Evolutionary conservation across 1,139 yeast species (phyloP), one percentile per base, ranked within the genome.

Genomic region (Diutina catenulata): DNA sequence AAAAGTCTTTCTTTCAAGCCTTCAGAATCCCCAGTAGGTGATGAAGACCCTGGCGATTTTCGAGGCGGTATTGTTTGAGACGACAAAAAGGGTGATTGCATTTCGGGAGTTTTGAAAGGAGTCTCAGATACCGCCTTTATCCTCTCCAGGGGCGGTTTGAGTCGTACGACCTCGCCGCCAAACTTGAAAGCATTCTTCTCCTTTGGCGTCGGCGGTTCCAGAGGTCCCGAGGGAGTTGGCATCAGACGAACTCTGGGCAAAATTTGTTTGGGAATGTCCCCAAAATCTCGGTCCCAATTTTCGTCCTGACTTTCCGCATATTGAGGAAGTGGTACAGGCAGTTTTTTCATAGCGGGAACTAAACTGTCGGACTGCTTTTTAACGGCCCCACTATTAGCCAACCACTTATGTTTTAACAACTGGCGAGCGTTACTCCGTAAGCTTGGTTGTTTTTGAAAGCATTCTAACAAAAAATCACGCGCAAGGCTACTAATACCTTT

Each of bases 371-470:
- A n/a, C n/a, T n/a, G n/a, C n/a, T n/a, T n/a, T n/a, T n/a, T n/a
- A n/a, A n/a, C n/a, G 18, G 26, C n/a, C 24, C 26, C 26, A 3
- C 18, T 16, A 9, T 46, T 39, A 21, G 41, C 40, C 25, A 77
- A 49, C 94, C 94, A 83, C 23, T 68, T 67, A 50, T 82, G 91
- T 28, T 63, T 59, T 15, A 76, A 55, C 26, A 84, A 59, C 21
- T 69, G 56, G 33, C 60, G 61, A 0, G 93, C 93, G 11, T 72
- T 59, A 2, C 66, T 62, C 42, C 95, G 61, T 22, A 74, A 56
- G 32, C 62, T 64, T 0, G 91, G 86, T 46, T 79, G 80, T 49
- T 79, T 80, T 48, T 81, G 87, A 47, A 88, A 86, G 53, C 97
- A 91, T 42, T 72, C 75, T 40, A 71, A 51, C 13, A 87, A 57